Base-by-base conservation (phyloP, 2,329 filamentous ascomycete genomes). In the Lachnellula cervina region DNA sequence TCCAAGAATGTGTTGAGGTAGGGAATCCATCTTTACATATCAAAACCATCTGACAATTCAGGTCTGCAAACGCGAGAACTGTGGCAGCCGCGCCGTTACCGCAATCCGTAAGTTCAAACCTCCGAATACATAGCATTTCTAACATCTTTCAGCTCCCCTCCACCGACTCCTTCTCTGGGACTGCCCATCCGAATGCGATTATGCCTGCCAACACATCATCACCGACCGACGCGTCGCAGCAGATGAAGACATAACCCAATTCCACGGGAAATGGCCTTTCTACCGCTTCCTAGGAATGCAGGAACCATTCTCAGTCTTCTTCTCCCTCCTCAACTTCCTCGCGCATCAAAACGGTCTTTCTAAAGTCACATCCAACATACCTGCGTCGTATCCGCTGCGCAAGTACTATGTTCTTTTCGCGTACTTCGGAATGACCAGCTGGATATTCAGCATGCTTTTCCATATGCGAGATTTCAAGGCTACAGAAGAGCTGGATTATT, bases 231-330 rank as follows among this genome's bases (percentile, higher is more conserved):
- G 93, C 61, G 74, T 91, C 62, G 76, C 81, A 25, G 77, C 81
- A 60, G 80, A 83, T 58, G 81, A 83, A 32, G 81, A 85, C 11
- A 73, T 97, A 49, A 86, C 93, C 55, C 94, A 99, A 75, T 99
- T 92, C 78, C 91, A 99, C 76, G 94, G 94, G 34, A 99, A 99
- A 81, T 99, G 94, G 94, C 94, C 94, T 40, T 99, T 99, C 75
- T 79, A 86, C 72, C 89, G 94, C 63, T 81, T 97, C 68, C 74
- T 95, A 52, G 94, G 94, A 71, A 88, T 96, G 77, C 94, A 99
- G 75, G 94, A 99, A 76, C 91, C 93, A 57, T 90, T 92, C 71
- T 91, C 87, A 50, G 93, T 97, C 63, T 77, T 97, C 68, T 99
- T 97, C 79, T 96, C 89, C 62, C 79, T 96, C 51, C 82, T 95